Evolutionary conservation across 1,284 basidiomycete species (phyloP).

Genomic region (Ceratorhiza oryzae-sativae): DNA sequence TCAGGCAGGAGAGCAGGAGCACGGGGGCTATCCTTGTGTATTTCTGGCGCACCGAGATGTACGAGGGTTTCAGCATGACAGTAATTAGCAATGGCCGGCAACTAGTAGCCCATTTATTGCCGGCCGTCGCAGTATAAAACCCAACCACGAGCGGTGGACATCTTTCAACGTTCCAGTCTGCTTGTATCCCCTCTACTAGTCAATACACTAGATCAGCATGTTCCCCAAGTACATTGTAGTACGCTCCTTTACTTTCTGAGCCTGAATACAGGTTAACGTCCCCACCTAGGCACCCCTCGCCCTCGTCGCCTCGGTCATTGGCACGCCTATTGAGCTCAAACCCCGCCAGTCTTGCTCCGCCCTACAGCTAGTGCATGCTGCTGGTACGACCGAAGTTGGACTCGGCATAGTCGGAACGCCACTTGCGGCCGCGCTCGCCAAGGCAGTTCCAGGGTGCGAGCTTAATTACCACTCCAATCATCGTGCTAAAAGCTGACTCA

Average conservation of each 20-base stretch:
- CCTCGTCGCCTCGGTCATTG: background rate
- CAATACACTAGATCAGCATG: background rate
- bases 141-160: background rate
- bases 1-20: too few species aligned
- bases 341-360: constrained; percentile 13
- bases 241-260: background rate
- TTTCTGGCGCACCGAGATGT: too few species aligned
- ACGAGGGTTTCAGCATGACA: too few species aligned
- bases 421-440: constrained; percentile 14
- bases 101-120: background rate
- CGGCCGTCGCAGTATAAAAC: background rate
- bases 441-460: constrained; percentile 15
- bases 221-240: background rate
- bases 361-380: constrained; percentile 15
- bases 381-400: constrained; percentile 16
- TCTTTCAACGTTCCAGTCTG: background rate
- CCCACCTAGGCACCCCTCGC: background rate
- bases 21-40: too few species aligned
- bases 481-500: background rate
- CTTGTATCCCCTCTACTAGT: background rate
- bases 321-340: constrained; percentile 16
- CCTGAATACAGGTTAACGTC: background rate
- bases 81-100: too few species aligned
- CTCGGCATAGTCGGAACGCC: constrained; percentile 21
- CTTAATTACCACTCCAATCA: too few species aligned